A percentile compares a stretch with the other conserved stretches of the same genome.
Evolutionary conservation across 495 filamentous ascomycete genomes (phyloP).

Genomic region (Amphirosellinia nigrospora): DNA sequence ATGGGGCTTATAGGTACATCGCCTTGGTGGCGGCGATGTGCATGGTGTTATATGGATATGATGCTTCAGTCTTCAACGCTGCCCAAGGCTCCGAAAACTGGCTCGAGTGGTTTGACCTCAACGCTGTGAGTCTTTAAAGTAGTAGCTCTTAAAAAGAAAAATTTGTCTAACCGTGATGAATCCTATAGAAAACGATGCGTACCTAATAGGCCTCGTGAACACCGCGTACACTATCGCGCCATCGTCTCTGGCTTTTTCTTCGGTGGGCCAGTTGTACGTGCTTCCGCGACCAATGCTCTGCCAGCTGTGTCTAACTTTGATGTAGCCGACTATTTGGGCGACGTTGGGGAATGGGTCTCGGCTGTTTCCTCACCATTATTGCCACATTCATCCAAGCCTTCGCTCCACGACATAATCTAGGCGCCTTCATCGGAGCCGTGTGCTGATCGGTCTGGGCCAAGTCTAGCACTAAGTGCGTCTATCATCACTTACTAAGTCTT

Average conservation of each 20-base stretch:
- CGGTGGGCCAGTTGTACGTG: conserved; percentile 54
- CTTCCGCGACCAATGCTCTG: background rate
- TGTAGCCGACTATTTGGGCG: conserved; percentile 63
- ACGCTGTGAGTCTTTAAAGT: conserved; percentile 44
- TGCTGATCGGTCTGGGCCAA: conserved; percentile 68
- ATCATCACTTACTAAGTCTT: background rate
- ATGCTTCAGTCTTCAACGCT: conserved; percentile 70
- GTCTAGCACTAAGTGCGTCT: conserved; percentile 64
- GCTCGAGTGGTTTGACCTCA: conserved; percentile 61
- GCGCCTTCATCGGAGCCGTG: conserved; percentile 65
- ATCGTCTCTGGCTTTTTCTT: conserved; percentile 68
- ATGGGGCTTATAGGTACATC: conserved; percentile 57
- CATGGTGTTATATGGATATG: conserved; percentile 72
- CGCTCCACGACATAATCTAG: conserved; percentile 59
- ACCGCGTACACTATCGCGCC: conserved; percentile 68
- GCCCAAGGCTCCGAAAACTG: conserved; percentile 65
- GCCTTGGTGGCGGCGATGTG: conserved; percentile 67
- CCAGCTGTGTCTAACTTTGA: conserved; percentile 2
- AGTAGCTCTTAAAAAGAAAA: background rate
- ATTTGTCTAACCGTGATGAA: background rate
- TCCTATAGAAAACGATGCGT: conserved; percentile 38
- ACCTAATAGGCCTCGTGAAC: conserved; percentile 63
- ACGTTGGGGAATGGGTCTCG: conserved; percentile 62
- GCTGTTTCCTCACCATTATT: conserved; percentile 62
- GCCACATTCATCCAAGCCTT: conserved; percentile 69